A percentile compares a stretch with the other conserved stretches of the same genome.
phyloP scores from a whole-genome alignment of 2,329 filamentous ascomycete species.

The Fusarium sp. region DNA sequence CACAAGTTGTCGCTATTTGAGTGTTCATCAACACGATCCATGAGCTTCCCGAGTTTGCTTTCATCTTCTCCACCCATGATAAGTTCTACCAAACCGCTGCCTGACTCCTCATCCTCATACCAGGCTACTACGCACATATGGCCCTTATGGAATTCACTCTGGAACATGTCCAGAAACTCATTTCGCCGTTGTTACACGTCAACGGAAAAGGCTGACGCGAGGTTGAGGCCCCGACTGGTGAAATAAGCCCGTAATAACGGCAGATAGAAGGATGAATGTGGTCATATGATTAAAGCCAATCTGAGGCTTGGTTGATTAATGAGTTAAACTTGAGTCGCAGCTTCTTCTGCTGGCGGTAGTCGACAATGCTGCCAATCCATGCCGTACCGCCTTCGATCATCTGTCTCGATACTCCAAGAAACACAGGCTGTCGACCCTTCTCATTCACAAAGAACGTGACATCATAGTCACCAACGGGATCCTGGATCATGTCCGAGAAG shows the following conservation, averaged over 20 bases:
- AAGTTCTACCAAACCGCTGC: slow-evolving; percentile 45
- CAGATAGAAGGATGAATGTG: slow-evolving; percentile 47
- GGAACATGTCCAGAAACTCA: slow-evolving; percentile 43
- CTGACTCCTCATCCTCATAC: slow-evolving; percentile 45
- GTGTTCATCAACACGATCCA: slow-evolving; percentile 40
- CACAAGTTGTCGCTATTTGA: slow-evolving; percentile 47
- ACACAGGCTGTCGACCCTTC: slow-evolving; percentile 36
- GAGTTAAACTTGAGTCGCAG: slow-evolving; percentile 42
- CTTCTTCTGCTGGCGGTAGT: slow-evolving; percentile 45
- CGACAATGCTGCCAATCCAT: slow-evolving; percentile 49
- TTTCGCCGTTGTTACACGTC: slow-evolving; percentile 31
- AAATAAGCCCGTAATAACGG: slow-evolving; percentile 46
- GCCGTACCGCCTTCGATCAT: slow-evolving; percentile 46
- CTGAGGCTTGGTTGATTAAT: slow-evolving; percentile 37
- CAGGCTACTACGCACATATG: slow-evolving; percentile 47
- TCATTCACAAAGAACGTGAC: slow-evolving; percentile 49
- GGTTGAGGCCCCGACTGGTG: slow-evolving; percentile 38
- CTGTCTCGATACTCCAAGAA: slow-evolving; percentile 49
- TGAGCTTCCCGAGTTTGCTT: slow-evolving; percentile 29
- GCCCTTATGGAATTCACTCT: slow-evolving; percentile 39
- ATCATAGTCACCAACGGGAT: slow-evolving; percentile 47
- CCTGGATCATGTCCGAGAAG: slow-evolving; percentile 45
- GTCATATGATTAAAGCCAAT: slow-evolving; percentile 43
- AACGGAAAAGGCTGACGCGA: slow-evolving; percentile 46
- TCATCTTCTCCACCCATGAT: slow-evolving; percentile 45